Evolutionary conservation across 768 basidiomycete genomes (phyloP).

Genomic region (Paxillus involutus): DNA sequence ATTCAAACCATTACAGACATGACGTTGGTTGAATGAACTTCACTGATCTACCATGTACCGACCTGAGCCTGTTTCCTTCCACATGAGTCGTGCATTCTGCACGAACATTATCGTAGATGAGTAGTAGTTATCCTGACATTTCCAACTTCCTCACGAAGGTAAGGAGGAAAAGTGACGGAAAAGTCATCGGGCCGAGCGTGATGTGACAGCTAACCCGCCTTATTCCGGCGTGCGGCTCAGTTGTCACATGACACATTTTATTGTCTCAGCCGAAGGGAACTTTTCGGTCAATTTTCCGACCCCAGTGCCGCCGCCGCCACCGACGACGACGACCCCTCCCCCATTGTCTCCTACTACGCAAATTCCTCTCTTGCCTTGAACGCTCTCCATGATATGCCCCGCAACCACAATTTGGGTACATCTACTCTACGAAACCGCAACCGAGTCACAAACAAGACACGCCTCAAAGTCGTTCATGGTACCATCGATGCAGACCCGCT

Average conservation of each 20-base stretch:
- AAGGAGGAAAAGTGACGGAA: neutral
- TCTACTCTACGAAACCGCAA: conserved; percentile 84
- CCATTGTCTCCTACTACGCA: conserved; percentile 29
- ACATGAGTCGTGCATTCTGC: neutral
- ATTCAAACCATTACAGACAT: neutral
- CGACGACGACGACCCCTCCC: conserved; percentile 43
- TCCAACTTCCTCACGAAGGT: neutral
- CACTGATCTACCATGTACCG: neutral
- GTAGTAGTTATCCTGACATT: conserved; percentile 4
- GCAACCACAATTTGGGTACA: conserved; percentile 72
- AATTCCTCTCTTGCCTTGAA: conserved; percentile 37
- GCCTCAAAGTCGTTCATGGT: conserved; percentile 81
- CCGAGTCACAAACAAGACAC: conserved; percentile 90
- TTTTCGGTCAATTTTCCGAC: conserved; percentile 66
- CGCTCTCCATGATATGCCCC: conserved; percentile 84
- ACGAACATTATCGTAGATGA: conserved; percentile 1
- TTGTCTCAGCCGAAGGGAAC: conserved; percentile 52
- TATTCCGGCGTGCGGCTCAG: too few relatives aligned
- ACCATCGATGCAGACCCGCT: conserved; percentile 78
- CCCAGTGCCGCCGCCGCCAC: conserved; percentile 56
- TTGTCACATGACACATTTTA: conserved; percentile 31
- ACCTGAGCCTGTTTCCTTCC: neutral
- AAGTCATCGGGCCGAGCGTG: too few relatives aligned
- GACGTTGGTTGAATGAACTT: neutral
- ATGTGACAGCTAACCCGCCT: too few relatives aligned